These are phyloP conservation scores for Selenicereus undatus DNA, from an alignment of 148 eudicot species.

Conservation along the genomic window DNA sequence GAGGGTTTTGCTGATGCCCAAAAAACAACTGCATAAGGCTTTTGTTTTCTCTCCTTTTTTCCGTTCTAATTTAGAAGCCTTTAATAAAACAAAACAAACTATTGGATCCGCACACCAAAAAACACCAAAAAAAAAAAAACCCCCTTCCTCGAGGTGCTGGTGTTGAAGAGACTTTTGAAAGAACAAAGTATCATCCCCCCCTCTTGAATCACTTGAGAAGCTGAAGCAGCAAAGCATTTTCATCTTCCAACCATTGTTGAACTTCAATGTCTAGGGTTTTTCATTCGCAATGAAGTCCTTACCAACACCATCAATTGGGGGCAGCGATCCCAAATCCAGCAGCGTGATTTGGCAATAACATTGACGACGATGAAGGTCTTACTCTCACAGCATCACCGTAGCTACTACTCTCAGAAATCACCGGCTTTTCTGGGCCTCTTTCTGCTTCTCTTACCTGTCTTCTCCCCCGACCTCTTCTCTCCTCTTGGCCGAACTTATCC, in stretches of 20 bases:
- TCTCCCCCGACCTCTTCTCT: conserved; percentile 36
- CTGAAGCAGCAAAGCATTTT: too few species aligned
- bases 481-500: conserved; percentile 45
- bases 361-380: conserved; percentile 9
- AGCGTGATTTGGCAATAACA: not conserved
- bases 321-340: not conserved
- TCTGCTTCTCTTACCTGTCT: conserved; percentile 32
- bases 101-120: too few species aligned
- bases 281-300: not conserved
- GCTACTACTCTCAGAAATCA: conserved; percentile 26
- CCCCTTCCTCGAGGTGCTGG: too few species aligned
- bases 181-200: too few species aligned
- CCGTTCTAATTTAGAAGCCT: too few species aligned
- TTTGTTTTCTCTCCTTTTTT: too few species aligned
- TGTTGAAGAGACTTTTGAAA: too few species aligned
- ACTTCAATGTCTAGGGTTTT: not conserved
- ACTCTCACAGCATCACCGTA: conserved; percentile 17
- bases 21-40: too few species aligned
- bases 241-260: not conserved
- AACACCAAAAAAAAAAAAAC: too few species aligned
- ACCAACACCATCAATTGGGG: not conserved
- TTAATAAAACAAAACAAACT: too few species aligned
- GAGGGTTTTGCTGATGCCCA: too few species aligned
- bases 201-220: too few species aligned
- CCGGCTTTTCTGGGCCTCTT: conserved; percentile 27